phyloP scores from a whole-genome alignment of 2,329 filamentous ascomycete species.

The Coniochaeta sp. region DNA sequence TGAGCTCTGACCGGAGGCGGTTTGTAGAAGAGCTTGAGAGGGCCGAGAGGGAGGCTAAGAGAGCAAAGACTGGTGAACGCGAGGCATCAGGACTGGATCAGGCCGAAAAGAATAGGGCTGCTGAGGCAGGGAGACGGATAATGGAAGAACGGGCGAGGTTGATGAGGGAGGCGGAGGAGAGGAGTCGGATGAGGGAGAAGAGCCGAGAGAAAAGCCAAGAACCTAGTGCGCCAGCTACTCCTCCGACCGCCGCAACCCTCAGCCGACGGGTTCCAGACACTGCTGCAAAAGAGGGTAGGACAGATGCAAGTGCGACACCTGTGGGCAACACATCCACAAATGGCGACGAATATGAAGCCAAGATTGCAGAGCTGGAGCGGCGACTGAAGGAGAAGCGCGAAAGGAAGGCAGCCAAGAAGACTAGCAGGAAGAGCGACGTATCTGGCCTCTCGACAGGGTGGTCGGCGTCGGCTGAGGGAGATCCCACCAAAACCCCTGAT shows the following conservation, averaged over 20 bases:
- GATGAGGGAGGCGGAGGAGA: conserved; percentile 32
- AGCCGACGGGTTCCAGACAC: not conserved
- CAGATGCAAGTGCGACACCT: not conserved
- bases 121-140: conserved; percentile 25
- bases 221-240: not conserved
- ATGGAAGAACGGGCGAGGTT: conserved; percentile 34
- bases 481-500: conserved; percentile 6
- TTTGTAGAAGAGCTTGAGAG: conserved; percentile 71
- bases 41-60: conserved; percentile 55
- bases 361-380: conserved; percentile 36
- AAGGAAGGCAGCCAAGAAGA: conserved; percentile 23
- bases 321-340: not conserved
- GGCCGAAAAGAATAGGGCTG: conserved; percentile 21
- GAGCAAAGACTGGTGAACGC: conserved; percentile 28
- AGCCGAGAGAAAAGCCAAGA: conserved; percentile 11
- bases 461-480: not conserved
- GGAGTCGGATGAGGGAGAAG: conserved; percentile 23
- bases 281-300: not conserved
- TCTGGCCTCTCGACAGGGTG: conserved; percentile 6
- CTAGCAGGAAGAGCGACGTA: conserved; percentile 22
- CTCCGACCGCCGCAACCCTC: not conserved
- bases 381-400: conserved; percentile 29
- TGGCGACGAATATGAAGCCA: conserved; percentile 20
- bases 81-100: conserved; percentile 7
- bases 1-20: conserved; percentile 64